Evolutionary conservation across 2,329 filamentous ascomycete genomes (phyloP).

Genomic region (Balansia obtecta): DNA sequence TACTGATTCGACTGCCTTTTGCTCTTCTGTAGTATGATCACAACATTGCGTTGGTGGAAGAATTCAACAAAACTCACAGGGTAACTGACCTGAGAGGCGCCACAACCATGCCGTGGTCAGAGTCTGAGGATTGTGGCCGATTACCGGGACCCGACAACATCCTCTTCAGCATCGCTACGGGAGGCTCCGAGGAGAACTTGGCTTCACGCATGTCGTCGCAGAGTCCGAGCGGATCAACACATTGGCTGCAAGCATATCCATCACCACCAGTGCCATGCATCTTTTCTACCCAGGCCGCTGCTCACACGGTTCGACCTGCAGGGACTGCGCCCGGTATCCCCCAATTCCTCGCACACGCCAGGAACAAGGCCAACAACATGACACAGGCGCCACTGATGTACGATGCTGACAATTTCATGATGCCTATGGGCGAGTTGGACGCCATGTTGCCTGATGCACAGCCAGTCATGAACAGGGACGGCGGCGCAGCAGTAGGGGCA

Average conservation of each 20-base stretch:
- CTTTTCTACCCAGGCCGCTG: not conserved
- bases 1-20: not conserved
- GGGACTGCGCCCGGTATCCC: conserved; percentile 15
- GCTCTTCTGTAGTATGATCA: conserved; percentile 13
- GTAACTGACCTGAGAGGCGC: conserved; percentile 13
- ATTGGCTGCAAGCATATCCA: not conserved
- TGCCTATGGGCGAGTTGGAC: conserved; percentile 12
- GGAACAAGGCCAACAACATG: conserved; percentile 10
- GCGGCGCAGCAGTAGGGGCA: conserved; percentile 5
- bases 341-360: conserved; percentile 16
- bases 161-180: conserved; percentile 14
- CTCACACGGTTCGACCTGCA: conserved; percentile 3
- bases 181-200: conserved; percentile 11
- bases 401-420: conserved; percentile 11
- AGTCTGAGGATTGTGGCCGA: conserved; percentile 8
- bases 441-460: conserved; percentile 10
- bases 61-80: conserved; percentile 19
- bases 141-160: conserved; percentile 16
- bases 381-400: conserved; percentile 11
- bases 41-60: conserved; percentile 17
- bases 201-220: conserved; percentile 4
- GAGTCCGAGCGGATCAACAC: not conserved
- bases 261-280: not conserved
- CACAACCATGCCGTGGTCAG: conserved; percentile 6
- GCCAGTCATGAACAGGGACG: conserved; percentile 4